Percentiles rank a stretch among this genome's conserved stretches.
Conservation (phyloP, 2,329 filamentous ascomycete species). For the Paecilomyces dactylethromorphus region DNA sequence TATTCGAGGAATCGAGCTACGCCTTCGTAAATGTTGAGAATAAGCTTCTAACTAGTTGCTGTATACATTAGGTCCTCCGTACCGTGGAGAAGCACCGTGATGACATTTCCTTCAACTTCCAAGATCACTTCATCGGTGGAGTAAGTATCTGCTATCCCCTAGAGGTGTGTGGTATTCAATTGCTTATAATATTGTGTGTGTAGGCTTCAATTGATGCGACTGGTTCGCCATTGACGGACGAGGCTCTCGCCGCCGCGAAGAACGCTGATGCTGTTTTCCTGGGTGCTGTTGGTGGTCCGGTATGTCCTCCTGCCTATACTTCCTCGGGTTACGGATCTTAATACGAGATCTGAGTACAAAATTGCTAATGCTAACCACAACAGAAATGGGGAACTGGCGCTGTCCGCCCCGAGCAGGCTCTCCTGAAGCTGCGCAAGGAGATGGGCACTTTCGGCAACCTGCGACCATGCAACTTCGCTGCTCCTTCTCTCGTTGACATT, state of each 20-base stretch:
- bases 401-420: slow-evolving; percentile 86
- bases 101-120: slow-evolving; percentile 76
- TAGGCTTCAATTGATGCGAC: slow-evolving; percentile 83
- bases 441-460: slow-evolving; percentile 93
- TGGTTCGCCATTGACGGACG: slow-evolving; percentile 72
- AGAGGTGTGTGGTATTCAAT: background rate
- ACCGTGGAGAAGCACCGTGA: slow-evolving; percentile 66
- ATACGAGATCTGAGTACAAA: background rate
- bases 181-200: slow-evolving; percentile 4
- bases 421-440: slow-evolving; percentile 86
- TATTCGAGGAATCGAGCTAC: background rate
- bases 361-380: slow-evolving; percentile 3
- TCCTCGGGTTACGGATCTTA: background rate
- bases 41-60: background rate
- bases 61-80: slow-evolving; percentile 61
- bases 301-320: slow-evolving; percentile 27
- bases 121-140: slow-evolving; percentile 84
- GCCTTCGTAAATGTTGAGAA: background rate
- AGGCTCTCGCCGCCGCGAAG: slow-evolving; percentile 76
- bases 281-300: slow-evolving; percentile 88
- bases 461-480: slow-evolving; percentile 91
- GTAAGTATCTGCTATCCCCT: slow-evolving; percentile 52
- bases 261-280: slow-evolving; percentile 83
- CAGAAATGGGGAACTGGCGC: slow-evolving; percentile 85
- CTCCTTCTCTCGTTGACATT: slow-evolving; percentile 71